Base-by-base conservation (phyloP, 805 yeast genomes). In the Huiozyma naganishii region DNA sequence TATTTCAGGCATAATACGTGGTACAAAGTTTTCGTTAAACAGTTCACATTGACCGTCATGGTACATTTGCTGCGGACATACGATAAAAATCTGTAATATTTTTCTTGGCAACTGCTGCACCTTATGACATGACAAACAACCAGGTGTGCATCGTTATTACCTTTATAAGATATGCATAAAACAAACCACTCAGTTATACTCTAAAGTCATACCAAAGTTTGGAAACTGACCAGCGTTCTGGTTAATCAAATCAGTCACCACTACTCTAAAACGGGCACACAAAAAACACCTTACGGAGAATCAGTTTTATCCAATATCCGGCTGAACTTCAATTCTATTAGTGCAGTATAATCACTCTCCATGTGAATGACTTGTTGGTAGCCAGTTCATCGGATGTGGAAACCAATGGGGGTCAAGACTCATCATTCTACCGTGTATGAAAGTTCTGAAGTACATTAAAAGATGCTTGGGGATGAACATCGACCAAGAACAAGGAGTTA, bases 351-450 rank as follows among this genome's bases (percentile, higher is more conserved):
- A 29, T 45, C n/a, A 39, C 43, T 1, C 36, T 44, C 2, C 44
- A 41, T n/a, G 47, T 44, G 5, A 45, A 47, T 41, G 49, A 44
- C 27, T 10, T 41, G 7, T 28, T 43, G 29, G 43, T 46, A n/a
- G 42, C 47, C 29, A 33, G 41, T 30, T 40, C 41, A 3, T 13
- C 34, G 7, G 6, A 10, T 3, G 10, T n/a, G 10, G 28, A 11
- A 11, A 10, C 12, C 7, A 12, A 28, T n/a, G 1, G 11, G 6
- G 5, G 27, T 38, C 27, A 39, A 42, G 27, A 3, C 4, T 5
- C 10, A 6, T 10, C 36, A 44, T 10, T 5, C 3, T 2, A 8
- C 8, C 6, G 6, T 6, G 6, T 42, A 47, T 45, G 46, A 42
- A 44, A 29, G 48, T 40, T 33, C 36, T 47, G 4, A 48, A 48